phyloP scores from a whole-genome alignment of 768 basidiomycete genomes.

The Kwoniella dejecticola region DNA sequence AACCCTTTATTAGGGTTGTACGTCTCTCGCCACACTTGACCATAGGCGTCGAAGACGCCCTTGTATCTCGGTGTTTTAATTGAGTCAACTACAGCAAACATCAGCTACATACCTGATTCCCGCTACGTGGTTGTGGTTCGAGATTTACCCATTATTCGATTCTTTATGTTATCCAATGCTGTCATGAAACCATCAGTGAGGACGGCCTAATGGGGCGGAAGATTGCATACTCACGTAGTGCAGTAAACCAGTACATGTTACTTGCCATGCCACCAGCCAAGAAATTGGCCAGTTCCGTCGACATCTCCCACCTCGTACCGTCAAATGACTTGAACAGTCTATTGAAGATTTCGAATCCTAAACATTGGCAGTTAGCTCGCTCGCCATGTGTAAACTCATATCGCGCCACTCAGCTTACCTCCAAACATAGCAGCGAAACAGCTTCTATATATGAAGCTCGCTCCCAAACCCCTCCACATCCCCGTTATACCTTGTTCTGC shows the following conservation, averaged over 20 bases:
- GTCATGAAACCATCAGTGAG: neutral
- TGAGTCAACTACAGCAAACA: conserved; percentile 41
- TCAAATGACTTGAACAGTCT: conserved; percentile 62
- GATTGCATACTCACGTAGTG: conserved; percentile 38
- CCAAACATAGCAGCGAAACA: conserved; percentile 76
- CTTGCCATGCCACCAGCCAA: conserved; percentile 55
- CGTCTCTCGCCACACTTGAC: conserved; percentile 62
- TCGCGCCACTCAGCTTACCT: conserved; percentile 46
- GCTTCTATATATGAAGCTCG: conserved; percentile 70
- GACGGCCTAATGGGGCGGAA: neutral
- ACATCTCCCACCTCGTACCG: conserved; percentile 66
- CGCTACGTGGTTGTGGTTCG: too few relatives aligned
- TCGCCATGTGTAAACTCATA: neutral
- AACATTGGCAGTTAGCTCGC: neutral
- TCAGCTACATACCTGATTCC: too few relatives aligned
- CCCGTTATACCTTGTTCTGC: conserved; percentile 66
- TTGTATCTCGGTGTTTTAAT: conserved; percentile 55
- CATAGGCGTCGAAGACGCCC: conserved; percentile 62
- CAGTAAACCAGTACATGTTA: conserved; percentile 52
- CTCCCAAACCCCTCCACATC: conserved; percentile 74
- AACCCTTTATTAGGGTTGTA: conserved; percentile 56
- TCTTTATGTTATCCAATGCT: conserved; percentile 80
- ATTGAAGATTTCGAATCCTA: conserved; percentile 63
- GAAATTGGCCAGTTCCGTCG: conserved; percentile 52
- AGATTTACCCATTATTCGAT: conserved; percentile 61